phyloP scores from a whole-genome alignment of 1,284 basidiomycete genomes.

The Ceratorhiza oryzae-sativae region DNA sequence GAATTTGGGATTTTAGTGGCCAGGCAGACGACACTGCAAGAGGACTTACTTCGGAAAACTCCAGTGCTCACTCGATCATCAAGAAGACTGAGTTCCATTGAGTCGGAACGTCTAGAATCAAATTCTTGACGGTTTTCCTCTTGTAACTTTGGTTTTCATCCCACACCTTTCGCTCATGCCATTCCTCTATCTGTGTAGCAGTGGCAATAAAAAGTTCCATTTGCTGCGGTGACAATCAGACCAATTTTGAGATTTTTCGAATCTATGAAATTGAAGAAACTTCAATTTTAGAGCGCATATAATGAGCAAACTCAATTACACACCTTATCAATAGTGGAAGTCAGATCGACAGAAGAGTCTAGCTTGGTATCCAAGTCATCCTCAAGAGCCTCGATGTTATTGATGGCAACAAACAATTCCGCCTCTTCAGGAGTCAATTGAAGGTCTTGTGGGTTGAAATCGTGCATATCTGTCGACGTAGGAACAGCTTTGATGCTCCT shows the following conservation, averaged over 20 bases:
- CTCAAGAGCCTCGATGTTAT: background rate
- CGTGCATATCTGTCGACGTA: background rate
- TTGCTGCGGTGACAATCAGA: background rate
- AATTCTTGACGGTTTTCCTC: background rate
- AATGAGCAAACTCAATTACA: background rate
- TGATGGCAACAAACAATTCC: background rate
- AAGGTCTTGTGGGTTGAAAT: background rate
- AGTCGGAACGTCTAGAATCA: slow-evolving; percentile 10
- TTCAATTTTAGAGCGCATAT: background rate
- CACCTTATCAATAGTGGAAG: background rate
- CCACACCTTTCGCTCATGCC: background rate
- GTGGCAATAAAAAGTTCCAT: background rate
- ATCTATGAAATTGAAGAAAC: background rate
- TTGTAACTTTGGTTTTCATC: background rate
- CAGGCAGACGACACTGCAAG: background rate
- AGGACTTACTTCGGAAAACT: slow-evolving; percentile 12
- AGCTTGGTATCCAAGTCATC: background rate
- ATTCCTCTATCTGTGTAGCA: background rate
- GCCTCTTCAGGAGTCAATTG: background rate
- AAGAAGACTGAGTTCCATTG: slow-evolving; percentile 6
- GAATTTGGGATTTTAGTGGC: background rate
- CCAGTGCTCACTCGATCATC: slow-evolving; percentile 8
- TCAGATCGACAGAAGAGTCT: background rate
- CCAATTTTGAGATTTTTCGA: background rate
- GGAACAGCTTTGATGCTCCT: background rate